Conservation (phyloP, 257 asterid species). For the Fraxinus quadrangulata region DNA sequence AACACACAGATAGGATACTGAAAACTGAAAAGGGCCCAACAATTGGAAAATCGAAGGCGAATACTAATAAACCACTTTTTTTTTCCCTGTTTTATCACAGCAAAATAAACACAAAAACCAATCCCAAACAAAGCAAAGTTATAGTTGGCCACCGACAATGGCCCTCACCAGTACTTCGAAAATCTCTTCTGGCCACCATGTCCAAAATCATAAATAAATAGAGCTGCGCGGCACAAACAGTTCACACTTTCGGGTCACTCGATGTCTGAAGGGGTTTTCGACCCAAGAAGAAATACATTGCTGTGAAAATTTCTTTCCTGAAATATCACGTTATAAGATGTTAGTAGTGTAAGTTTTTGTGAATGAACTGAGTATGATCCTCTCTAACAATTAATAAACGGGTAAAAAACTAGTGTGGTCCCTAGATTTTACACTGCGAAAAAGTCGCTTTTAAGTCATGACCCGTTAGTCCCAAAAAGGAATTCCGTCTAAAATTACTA, state of each 20-base stretch:
- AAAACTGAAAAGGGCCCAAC: background rate
- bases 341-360: background rate
- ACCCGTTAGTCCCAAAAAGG: no score
- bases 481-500: no score
- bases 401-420: no score
- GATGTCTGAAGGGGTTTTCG: slow-evolving; percentile 57
- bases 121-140: slow-evolving; percentile 4
- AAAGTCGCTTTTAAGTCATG: no score
- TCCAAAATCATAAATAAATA: background rate
- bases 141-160: slow-evolving; percentile 2
- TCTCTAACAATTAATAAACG: background rate
- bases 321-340: slow-evolving; percentile 7
- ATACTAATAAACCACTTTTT: no score
- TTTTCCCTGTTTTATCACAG: background rate
- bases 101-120: background rate
- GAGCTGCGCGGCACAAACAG: background rate
- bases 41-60: background rate
- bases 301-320: slow-evolving; percentile 95
- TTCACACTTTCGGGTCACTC: background rate
- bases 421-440: no score
- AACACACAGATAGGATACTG: background rate
- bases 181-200: slow-evolving; percentile 5
- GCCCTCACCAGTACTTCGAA: background rate
- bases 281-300: slow-evolving; percentile 89
- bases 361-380: background rate